phyloP scores from a whole-genome alignment of 768 basidiomycete species.

The Psilocybe cyanescens region DNA sequence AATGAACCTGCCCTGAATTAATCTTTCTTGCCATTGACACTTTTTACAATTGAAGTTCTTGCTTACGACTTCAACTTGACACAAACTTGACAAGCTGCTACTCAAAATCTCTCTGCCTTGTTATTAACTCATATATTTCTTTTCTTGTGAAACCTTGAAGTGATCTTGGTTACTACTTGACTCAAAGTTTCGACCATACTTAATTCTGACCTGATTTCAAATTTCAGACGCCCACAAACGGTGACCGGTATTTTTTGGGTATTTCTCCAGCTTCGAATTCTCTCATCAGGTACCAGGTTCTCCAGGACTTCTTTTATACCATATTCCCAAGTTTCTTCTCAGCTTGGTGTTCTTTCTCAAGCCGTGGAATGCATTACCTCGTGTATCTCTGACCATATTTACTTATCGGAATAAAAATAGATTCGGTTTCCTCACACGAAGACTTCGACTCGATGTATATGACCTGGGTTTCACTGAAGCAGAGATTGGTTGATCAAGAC shows the following conservation, averaged over 20 bases:
- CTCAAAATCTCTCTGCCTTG: no score
- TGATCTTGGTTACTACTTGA: no score
- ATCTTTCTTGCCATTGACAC: no score
- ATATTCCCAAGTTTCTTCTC: neutral
- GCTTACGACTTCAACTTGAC: no score
- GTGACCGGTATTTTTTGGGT: neutral
- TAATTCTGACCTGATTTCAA: no score
- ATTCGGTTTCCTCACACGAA: constrained; percentile 2
- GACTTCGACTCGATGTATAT: neutral
- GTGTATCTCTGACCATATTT: constrained; percentile 1
- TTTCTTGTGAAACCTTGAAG: no score
- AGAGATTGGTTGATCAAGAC: neutral
- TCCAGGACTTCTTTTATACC: neutral
- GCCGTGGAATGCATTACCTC: constrained; percentile 1
- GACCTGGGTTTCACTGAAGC: neutral
- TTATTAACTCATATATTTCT: no score
- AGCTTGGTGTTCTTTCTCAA: neutral
- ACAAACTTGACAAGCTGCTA: no score
- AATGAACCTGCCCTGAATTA: no score
- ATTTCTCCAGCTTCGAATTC: neutral
- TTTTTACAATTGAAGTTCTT: no score
- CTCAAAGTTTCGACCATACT: no score
- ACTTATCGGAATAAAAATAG: constrained; percentile 10
- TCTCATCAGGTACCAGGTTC: neutral
- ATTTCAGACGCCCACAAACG: no score